Base-by-base conservation (phyloP, 257 asterid genomes). In the Gentiana straminea region DNA sequence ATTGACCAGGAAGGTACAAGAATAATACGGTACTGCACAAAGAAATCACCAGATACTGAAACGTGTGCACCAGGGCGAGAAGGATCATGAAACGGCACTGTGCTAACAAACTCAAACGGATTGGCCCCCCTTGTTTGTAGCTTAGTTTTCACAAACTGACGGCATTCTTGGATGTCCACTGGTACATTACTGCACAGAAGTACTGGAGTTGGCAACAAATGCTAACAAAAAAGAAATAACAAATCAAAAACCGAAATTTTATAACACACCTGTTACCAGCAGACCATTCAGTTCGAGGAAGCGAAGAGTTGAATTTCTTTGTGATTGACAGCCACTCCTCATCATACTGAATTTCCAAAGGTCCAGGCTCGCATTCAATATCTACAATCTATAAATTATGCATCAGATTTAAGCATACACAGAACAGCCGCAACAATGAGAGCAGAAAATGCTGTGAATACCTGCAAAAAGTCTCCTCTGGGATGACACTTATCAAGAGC, bases 241-340 rank as follows among this genome's bases (percentile, higher is more conserved):
- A n/a, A 39, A 41, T 51, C 34, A 52, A 66, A 58, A 49, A 53
- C 10, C 36, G 57, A 43, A 7, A 37, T 52, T 34, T 59, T 39
- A 41, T 41, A 41, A 64, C 71, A 50, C 52, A 86, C 98, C 88
- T 75, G 70, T 73, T 83, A 69, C 76, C 70, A 35, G 72, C 73
- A 15, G 73, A 79, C 66, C 34, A 66, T 64, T 64, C 75, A 60
- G 84, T 73, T 58, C 81, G 69, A 52, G 98, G 98, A 53, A 91
- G 77, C 60, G 77, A 63, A 50, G 84, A 70, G 63, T 81, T 87
- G 60, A 79, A 87, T 77, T 75, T 83, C 79, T 68, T 81, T 15
- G 96, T 91, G 64, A 87, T 81, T 15, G 97, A 88, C 67, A 91
- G 86, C 98, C 98, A 91, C 70, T 91, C 98, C 77, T 91, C 98